Conservation (phyloP, 1,284 basidiomycete species). For the Filobasidium uniguttulatum region DNA sequence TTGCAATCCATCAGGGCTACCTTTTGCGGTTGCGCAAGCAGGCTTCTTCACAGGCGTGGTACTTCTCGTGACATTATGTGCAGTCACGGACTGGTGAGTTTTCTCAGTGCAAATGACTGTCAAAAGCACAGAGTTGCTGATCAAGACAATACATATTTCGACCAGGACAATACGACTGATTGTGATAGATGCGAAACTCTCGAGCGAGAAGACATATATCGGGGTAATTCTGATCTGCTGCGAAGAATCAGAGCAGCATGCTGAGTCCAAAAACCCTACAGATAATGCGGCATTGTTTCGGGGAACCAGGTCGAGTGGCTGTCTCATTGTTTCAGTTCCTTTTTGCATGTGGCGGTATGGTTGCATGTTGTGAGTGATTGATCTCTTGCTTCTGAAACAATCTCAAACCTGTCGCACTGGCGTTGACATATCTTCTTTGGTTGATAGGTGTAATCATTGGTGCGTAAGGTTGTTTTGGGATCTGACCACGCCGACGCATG, state of each 20-base stretch:
- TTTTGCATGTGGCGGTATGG: constrained; percentile 80
- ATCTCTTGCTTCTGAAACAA: not conserved
- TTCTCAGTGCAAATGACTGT: not conserved
- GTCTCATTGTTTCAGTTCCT: constrained; percentile 97
- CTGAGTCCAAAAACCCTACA: too few relatives aligned
- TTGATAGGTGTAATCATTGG: constrained; percentile 1
- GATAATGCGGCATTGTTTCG: constrained; percentile 92
- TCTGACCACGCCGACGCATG: not conserved
- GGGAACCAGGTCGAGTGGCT: constrained; percentile 68
- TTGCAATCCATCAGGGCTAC: constrained; percentile 47
- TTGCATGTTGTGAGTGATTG: not conserved
- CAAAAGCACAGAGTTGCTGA: constrained; percentile 4
- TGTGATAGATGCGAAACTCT: constrained; percentile 87
- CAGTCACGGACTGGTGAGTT: constrained; percentile 70
- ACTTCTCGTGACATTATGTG: constrained; percentile 65
- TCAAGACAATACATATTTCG: not conserved
- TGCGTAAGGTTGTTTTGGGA: not conserved
- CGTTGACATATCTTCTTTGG: too few relatives aligned
- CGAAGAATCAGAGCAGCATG: too few relatives aligned
- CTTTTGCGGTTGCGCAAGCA: constrained; percentile 82
- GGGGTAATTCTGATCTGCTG: constrained; percentile 47
- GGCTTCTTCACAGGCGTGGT: constrained; percentile 78
- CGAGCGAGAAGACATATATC: constrained; percentile 83
- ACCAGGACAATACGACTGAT: constrained; percentile 75
- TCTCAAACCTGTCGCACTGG: not conserved